Evolutionary conservation across 2,329 filamentous ascomycete species (phyloP), one percentile per base, ranked within the genome.

Genomic region (Apiospora hydei): DNA sequence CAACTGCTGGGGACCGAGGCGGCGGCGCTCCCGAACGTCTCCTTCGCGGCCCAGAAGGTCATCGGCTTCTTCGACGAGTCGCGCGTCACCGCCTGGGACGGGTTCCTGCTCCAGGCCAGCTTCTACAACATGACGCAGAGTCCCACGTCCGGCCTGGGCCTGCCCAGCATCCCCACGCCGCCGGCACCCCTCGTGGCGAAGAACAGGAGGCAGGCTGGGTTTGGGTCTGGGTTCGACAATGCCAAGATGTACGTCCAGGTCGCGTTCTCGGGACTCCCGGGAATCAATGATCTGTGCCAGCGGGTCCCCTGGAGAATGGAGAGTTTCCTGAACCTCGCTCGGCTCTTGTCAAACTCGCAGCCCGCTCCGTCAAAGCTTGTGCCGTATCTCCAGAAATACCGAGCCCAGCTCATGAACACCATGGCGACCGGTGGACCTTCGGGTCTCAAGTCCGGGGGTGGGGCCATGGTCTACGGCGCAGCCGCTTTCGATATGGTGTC

Each of bases 401-500:
- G 41, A 4, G 26, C 66, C 3, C 38, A 67, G n/a, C 41, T 67
- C n/a, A 43, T 67, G 66, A 24, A 8, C 11, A 67, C 64, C 4
- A 16, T 44, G 38, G 38, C 26, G 26, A 30, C 64, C 18, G 64
- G 26, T 46, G 64, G 64, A 5, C 14, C 0, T 4, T 1, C n/a
- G 16, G 64, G 64, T 0, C 41, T 67, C 4, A 34, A 26, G 41
- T 26, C n/a, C 0, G 66, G 66, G 5, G 66, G 66, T 26, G 66
- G 66, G 3, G 66, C 66, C 66, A 46, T 67, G n/a, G n/a, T 67
- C 41, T 67, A 44, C 44, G 66, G 66, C 5, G 2, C 66, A 21
- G 66, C 66, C 1, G 66, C 41, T 26, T 46, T 67, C 16, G 66
- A 67, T 11, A 67, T 67, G 66, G 10, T 67, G 1, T 44, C 66